Base-by-base conservation (phyloP, 495 filamentous ascomycete species). In the Filosporella fistucella region DNA sequence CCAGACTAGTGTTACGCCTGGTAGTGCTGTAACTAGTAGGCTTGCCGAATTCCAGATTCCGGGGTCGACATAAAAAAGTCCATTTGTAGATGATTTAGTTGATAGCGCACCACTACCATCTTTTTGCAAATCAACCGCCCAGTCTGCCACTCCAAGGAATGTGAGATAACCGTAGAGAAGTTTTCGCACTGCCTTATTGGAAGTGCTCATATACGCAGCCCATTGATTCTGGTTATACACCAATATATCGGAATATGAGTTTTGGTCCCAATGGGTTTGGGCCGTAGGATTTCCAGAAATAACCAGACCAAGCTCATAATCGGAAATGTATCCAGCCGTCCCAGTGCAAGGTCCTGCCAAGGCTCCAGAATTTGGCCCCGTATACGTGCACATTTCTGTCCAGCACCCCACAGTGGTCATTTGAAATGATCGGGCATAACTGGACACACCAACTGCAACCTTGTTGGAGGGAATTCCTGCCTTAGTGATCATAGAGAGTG, bases 401-500 rank as follows among this genome's bases (percentile, higher is more conserved):
- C 13, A 23, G 47, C 64, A 68, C 18, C 57, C 54, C 8, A 51
- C 42, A 8, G 58, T 54, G 3, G 60, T 37, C 64, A 68, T 70
- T 29, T 51, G 28, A 53, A 67, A 68, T 1, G 60, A 63, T 9
- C 64, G 61, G 1, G 63, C 62, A 45, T 70, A 70, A 42, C 61
- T 63, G 8, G 63, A 18, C 4, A 62, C 51, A 2, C 69, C 63
- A 14, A 68, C 59, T 3, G 65, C n/a, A n/a, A 75, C 48, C 42
- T 66, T 68, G 24, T 58, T 63, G 0, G 49, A 38, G 0, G 58
- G 57, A 8, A 72, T 66, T 22, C 68, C 68, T 1, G 68, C 68
- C 44, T 75, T 75, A 10, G 71, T 75, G 18, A 55, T 62, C 64
- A 74, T 71, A 11, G 61, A 41, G 5, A 71, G 54, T 2, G 63